Evolutionary conservation across 2,329 filamentous ascomycete species (phyloP).

Genomic region (Dryadomyces quercus-mongolicae): DNA sequence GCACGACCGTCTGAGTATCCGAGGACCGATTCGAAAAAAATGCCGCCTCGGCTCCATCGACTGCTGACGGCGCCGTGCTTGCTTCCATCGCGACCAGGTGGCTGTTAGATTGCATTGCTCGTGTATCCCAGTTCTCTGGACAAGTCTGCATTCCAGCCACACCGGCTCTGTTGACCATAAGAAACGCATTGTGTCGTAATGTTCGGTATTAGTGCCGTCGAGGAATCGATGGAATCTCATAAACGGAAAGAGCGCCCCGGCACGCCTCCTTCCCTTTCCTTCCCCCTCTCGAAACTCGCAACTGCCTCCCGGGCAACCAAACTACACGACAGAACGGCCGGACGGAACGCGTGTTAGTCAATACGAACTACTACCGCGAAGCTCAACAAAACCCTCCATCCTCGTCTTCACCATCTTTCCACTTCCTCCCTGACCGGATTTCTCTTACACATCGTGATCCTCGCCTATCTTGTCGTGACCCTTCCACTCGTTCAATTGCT

Average conservation of each 20-base stretch:
- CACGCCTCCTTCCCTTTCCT: background rate
- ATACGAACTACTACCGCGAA: background rate
- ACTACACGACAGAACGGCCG: background rate
- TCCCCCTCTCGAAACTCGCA: background rate
- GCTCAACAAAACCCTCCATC: background rate
- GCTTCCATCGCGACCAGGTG: background rate
- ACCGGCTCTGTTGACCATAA: background rate
- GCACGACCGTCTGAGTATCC: no score
- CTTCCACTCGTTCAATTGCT: no score
- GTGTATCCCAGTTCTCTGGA: background rate
- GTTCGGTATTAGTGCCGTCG: no score
- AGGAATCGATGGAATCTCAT: background rate
- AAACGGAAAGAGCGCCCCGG: conserved; percentile 5
- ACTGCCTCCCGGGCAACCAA: conserved; percentile 1
- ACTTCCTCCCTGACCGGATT: background rate
- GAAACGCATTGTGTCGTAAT: no score
- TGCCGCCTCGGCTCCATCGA: background rate
- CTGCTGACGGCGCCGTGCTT: background rate
- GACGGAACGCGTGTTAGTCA: background rate
- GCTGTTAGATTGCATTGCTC: background rate
- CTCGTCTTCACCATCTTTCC: background rate
- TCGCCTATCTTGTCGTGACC: background rate
- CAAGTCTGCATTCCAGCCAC: background rate
- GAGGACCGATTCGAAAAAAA: background rate
- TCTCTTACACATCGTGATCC: background rate